These are phyloP conservation scores for Limtongia smithiae DNA, from an alignment of 805 yeast species.

Conservation along the genomic window DNA sequence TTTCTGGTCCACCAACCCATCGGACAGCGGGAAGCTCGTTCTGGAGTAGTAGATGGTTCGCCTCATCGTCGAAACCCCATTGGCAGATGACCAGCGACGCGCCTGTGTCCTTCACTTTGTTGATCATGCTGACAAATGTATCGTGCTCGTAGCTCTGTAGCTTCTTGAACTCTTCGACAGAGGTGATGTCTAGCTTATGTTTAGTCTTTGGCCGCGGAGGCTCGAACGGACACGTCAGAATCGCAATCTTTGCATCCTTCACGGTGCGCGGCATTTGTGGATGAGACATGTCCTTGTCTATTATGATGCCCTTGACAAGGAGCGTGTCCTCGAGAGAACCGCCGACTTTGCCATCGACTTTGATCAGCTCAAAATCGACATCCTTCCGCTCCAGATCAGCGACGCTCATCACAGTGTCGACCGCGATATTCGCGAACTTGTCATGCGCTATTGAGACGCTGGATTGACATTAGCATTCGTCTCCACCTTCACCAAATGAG, in stretches of 20 bases:
- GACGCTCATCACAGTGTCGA: conserved; percentile 87
- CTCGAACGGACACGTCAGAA: conserved; percentile 96
- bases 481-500: background rate
- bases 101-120: conserved; percentile 78
- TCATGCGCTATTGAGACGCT: conserved; percentile 85
- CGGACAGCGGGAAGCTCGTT: conserved; percentile 92
- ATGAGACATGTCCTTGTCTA: conserved; percentile 96
- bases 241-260: conserved; percentile 81
- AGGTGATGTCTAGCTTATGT: conserved; percentile 87
- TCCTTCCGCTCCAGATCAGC: conserved; percentile 90
- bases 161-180: conserved; percentile 90
- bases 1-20: conserved; percentile 98
- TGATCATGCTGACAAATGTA: conserved; percentile 87
- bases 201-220: conserved; percentile 99
- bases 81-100: conserved; percentile 97
- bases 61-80: conserved; percentile 99
- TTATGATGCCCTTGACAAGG: conserved; percentile 83
- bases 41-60: conserved; percentile 84
- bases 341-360: conserved; percentile 93
- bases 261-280: conserved; percentile 94
- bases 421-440: conserved; percentile 94
- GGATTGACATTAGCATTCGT: background rate
- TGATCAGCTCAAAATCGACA: conserved; percentile 94
- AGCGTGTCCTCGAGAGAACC: conserved; percentile 85
- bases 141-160: conserved; percentile 90